Percentiles rank a stretch among this genome's conserved stretches.
These are phyloP conservation scores for Sphaerulina vaccinii DNA, from an alignment of 2,329 filamentous ascomycete species.

Conservation along the genomic window DNA sequence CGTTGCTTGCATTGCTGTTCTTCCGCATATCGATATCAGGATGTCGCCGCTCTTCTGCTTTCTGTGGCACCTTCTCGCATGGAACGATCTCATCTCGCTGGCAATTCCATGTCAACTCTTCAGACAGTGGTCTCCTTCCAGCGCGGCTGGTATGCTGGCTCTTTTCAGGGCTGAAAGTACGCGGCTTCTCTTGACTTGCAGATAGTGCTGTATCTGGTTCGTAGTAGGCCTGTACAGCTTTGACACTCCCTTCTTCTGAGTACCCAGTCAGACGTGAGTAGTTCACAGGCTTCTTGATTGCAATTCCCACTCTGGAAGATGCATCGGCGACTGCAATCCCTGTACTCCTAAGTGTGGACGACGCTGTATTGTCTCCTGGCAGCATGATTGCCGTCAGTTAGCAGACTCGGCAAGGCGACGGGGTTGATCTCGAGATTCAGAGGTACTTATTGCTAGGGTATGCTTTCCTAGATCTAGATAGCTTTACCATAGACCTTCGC, in stretches of 20 bases:
- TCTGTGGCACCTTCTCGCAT: neutral
- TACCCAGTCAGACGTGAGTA: constrained; percentile 17
- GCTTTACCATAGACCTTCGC: too few species aligned
- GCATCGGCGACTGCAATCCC: neutral
- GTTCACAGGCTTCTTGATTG: constrained; percentile 7
- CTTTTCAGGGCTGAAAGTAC: too few species aligned
- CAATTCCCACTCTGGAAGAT: neutral
- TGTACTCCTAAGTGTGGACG: neutral
- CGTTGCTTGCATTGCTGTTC: neutral
- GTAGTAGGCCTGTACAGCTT: constrained; percentile 12
- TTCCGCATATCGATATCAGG: neutral
- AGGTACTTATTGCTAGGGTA: too few species aligned
- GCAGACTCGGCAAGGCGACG: neutral
- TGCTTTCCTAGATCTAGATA: too few species aligned
- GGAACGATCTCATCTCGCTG: constrained; percentile 5
- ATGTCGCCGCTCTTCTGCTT: constrained; percentile 10
- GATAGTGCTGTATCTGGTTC: constrained; percentile 2
- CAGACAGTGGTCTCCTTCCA: too few species aligned
- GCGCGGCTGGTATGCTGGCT: too few species aligned
- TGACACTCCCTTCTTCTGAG: too few species aligned
- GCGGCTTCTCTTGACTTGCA: constrained; percentile 18
- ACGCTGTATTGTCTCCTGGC: neutral
- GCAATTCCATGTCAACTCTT: constrained; percentile 2
- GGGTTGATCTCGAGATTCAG: neutral
- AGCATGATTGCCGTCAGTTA: neutral